Base-by-base conservation (phyloP, 345 rosid genomes). In the Hevea brasiliensis region DNA sequence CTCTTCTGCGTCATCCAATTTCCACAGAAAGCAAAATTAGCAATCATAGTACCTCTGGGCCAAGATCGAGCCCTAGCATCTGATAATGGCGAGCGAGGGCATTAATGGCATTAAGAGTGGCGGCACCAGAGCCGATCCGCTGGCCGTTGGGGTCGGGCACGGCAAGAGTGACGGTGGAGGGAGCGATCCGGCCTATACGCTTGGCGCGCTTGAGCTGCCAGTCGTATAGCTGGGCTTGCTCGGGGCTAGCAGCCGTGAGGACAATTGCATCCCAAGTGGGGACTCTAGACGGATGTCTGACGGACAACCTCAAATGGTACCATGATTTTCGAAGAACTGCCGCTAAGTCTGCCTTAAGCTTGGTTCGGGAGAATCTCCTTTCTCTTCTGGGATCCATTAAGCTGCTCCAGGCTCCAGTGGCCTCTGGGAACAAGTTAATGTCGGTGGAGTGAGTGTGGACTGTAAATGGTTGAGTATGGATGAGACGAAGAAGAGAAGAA, bases 241-340 rank as follows among this genome's bases (percentile, higher is more conserved):
- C 94, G 37, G 98, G 99, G 79, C 99, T 95, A 72, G 99, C 98
- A 1, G 99, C 97, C 0, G 98, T 90, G 77, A 95, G 94, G n/a
- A 91, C 84, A 47, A 95, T 85, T 48, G 94, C 98, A 70, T 95
- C 98, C 99, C 99, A 95, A 3, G 99, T 92, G 2, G 94, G 92
- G 72, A 92, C 99, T 71, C 99, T 72, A 4, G 94, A 65, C 0
- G 98, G 92, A 77, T 92, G 96, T 51, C 98, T 88, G 53, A 92
- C 98, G 5, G 98, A 95, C 65, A 95, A 72, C 44, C 98, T 67
- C 26, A 95, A 83, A 84, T 89, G 98, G 88, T 88, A 95, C 99
- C 99, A 95, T 32, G 98, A 88, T 72, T 91, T 95, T 29, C 97
- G 86, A 42, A 92, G 85, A 71, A 89, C 64, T 21, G 90, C 32